Evolutionary conservation across 768 basidiomycete species (phyloP).

Genomic region (Tylopilus plumbeoviolaceoides): DNA sequence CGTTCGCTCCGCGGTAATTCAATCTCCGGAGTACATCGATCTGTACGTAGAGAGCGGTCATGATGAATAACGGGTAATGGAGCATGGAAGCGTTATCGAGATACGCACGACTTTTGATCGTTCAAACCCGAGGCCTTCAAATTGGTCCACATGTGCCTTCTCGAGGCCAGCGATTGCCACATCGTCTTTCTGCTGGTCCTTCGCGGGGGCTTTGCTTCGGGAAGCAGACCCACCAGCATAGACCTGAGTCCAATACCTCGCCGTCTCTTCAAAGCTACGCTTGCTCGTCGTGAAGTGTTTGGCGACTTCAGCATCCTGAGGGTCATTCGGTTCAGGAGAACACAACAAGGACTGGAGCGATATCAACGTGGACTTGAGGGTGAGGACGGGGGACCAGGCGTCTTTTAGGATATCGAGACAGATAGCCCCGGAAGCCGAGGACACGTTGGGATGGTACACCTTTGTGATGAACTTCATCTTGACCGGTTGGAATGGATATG

Average conservation of each 20-base stretch:
- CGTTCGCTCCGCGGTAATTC: constrained; percentile 84
- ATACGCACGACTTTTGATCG: constrained; percentile 77
- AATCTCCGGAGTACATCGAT: constrained; percentile 84
- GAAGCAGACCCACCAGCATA: constrained; percentile 75
- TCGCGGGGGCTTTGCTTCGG: constrained; percentile 35
- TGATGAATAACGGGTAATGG: background rate
- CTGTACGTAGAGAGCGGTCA: constrained; percentile 33
- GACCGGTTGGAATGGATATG: constrained; percentile 89
- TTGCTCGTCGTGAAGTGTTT: constrained; percentile 94
- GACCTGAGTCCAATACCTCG: constrained; percentile 88
- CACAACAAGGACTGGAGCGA: constrained; percentile 91
- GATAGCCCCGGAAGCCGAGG: constrained; percentile 91
- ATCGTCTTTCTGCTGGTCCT: constrained; percentile 38
- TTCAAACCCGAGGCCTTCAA: constrained; percentile 80
- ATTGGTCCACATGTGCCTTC: constrained; percentile 77
- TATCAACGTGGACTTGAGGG: constrained; percentile 93
- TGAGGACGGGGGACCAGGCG: constrained; percentile 93
- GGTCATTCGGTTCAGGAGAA: constrained; percentile 92
- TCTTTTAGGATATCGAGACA: constrained; percentile 86
- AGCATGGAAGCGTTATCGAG: no score
- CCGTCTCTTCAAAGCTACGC: constrained; percentile 85
- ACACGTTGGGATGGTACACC: constrained; percentile 94
- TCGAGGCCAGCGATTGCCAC: constrained; percentile 78
- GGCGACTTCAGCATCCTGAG: constrained; percentile 96
- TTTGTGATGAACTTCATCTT: constrained; percentile 99